Evolutionary conservation across 768 basidiomycete species (phyloP).

Genomic region (Hygrophorus pudorinus): DNA sequence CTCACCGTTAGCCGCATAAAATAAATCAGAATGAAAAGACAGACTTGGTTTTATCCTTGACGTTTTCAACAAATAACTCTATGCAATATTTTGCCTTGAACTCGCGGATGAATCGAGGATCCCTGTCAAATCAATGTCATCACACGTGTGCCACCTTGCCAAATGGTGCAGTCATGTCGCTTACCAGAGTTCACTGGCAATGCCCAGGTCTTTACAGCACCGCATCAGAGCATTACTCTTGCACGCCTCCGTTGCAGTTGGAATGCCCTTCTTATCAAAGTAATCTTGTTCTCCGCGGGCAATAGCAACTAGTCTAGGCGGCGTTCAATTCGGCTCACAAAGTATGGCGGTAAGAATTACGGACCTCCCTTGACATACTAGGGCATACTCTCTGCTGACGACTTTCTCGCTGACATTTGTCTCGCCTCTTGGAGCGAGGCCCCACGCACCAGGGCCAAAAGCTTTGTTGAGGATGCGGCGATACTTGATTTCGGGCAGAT

Average conservation of each 20-base stretch:
- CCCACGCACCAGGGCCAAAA: constrained; percentile 97
- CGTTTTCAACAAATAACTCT: constrained; percentile 81
- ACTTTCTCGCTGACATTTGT: constrained; percentile 82
- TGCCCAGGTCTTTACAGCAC: constrained; percentile 92
- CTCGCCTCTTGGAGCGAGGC: constrained; percentile 86
- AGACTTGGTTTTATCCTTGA: constrained; percentile 84
- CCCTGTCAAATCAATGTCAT: constrained; percentile 38
- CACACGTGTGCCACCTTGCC: neutral
- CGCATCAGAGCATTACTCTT: constrained; percentile 97
- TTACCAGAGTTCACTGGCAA: constrained; percentile 94
- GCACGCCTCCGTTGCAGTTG: constrained; percentile 90
- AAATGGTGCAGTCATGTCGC: constrained; percentile 11
- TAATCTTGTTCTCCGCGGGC: constrained; percentile 96
- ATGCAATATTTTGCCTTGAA: constrained; percentile 80
- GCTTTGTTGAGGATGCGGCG: constrained; percentile 85
- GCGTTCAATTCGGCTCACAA: neutral
- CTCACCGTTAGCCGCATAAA: neutral
- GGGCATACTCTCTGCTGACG: constrained; percentile 89
- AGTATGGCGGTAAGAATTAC: constrained; percentile 16
- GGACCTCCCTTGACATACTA: constrained; percentile 86
- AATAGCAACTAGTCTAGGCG: constrained; percentile 69
- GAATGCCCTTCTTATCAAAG: constrained; percentile 82
- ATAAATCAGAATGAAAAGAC: constrained; percentile 21
- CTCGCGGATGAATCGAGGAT: constrained; percentile 89
- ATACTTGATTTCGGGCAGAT: constrained; percentile 97